These are phyloP conservation scores for Salix caprea DNA, from an alignment of 345 rosid genomes.

Conservation along the genomic window DNA sequence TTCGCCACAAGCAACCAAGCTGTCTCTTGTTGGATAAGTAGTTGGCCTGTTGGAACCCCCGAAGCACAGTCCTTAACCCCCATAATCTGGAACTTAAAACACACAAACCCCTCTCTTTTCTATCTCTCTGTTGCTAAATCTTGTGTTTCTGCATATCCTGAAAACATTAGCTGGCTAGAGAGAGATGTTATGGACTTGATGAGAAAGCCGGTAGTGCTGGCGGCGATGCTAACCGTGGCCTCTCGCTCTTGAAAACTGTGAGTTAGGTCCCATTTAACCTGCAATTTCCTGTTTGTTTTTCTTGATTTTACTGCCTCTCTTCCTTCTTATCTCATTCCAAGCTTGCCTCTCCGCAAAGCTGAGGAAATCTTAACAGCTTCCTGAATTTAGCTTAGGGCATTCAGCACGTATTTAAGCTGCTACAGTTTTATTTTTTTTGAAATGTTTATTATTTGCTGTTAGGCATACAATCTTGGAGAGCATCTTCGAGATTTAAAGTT, in stretches of 20 bases:
- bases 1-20: slow-evolving; percentile 86
- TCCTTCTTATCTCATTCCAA: not conserved
- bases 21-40: slow-evolving; percentile 78
- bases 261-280: slow-evolving; percentile 29
- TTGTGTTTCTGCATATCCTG: not conserved
- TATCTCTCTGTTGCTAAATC: not conserved
- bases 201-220: slow-evolving; percentile 11
- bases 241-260: slow-evolving; percentile 9
- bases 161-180: not conserved
- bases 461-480: not conserved
- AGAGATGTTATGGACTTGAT: not conserved
- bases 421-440: not conserved
- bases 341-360: not conserved
- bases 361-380: not conserved
- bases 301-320: not conserved
- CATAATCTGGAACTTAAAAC: not conserved
- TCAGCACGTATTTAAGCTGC: not conserved
- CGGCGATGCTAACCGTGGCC: slow-evolving; percentile 14
- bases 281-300: slow-evolving; percentile 18
- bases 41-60: slow-evolving; percentile 69
- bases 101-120: not conserved
- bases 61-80: slow-evolving; percentile 40
- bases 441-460: not conserved
- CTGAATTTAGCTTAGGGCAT: not conserved
- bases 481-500: slow-evolving; percentile 2